Percentiles rank a stretch among this genome's conserved stretches.
Conservation (phyloP, 148 eudicot species). For the Nepenthes mirabilis region DNA sequence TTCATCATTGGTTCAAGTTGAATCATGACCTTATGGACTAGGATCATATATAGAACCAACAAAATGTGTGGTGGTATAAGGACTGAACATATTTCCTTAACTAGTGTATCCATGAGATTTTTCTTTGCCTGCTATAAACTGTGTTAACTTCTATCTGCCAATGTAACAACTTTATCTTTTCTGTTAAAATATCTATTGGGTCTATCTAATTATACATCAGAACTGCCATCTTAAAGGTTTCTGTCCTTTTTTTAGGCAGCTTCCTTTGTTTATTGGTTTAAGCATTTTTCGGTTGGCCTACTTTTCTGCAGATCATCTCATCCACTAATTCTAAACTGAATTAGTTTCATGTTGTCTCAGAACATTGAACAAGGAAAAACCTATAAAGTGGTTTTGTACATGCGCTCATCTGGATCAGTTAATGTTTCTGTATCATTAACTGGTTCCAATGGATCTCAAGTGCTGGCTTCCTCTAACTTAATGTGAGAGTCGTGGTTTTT, state of each 20-base stretch:
- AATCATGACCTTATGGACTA: neutral
- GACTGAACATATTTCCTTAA: neutral
- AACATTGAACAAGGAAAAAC: constrained; percentile 79
- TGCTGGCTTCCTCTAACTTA: constrained; percentile 44
- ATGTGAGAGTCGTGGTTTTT: constrained; percentile 28
- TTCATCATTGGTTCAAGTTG: too few relatives aligned
- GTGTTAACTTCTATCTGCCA: too few relatives aligned
- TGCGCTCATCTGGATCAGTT: constrained; percentile 50
- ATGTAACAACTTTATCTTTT: too few relatives aligned
- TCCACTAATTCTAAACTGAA: neutral
- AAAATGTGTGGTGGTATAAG: neutral
- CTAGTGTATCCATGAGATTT: too few relatives aligned
- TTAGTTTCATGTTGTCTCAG: constrained; percentile 26
- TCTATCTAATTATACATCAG: neutral
- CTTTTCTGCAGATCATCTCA: neutral
- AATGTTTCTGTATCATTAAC: constrained; percentile 57
- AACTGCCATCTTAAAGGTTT: neutral
- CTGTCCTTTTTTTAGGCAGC: neutral
- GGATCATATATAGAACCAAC: neutral
- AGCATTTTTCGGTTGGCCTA: too few relatives aligned
- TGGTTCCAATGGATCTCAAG: constrained; percentile 45
- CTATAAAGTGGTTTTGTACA: constrained; percentile 63
- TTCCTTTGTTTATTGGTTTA: neutral
- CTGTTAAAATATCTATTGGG: too few relatives aligned
- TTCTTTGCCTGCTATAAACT: too few relatives aligned